These are phyloP conservation scores for Coccinonectria pachysandricola DNA, from an alignment of 2,329 filamentous ascomycete species.

Conservation along the genomic window DNA sequence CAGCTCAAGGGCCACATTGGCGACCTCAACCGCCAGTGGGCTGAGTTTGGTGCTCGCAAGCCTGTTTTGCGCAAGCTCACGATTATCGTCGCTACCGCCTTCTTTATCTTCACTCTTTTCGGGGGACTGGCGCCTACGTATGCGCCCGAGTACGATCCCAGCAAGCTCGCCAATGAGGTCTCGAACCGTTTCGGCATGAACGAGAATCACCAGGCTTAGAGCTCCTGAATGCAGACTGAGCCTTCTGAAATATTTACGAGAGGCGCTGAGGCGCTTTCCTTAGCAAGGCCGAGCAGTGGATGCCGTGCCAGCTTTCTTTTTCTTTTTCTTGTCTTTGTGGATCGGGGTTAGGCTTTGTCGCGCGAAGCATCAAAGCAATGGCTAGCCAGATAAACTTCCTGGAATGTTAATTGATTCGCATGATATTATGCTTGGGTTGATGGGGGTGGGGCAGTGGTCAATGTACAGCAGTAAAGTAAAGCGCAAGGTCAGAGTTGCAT, in stretches of 20 bases:
- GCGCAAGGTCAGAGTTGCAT: constrained; percentile 25
- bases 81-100: constrained; percentile 52
- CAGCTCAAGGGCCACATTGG: constrained; percentile 70
- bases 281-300: no score
- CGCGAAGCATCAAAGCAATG: no score
- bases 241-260: constrained; percentile 7
- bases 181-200: constrained; percentile 38
- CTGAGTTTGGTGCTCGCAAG: constrained; percentile 69
- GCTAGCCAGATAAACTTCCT: no score
- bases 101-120: constrained; percentile 61
- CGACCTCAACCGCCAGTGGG: constrained; percentile 68
- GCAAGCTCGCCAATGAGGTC: constrained; percentile 37
- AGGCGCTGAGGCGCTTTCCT: constrained; percentile 15
- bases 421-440: constrained; percentile 22
- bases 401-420: no score
- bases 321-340: constrained; percentile 9
- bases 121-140: constrained; percentile 54
- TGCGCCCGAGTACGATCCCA: constrained; percentile 43
- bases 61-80: constrained; percentile 71
- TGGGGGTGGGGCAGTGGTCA: constrained; percentile 15
- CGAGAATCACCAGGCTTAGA: constrained; percentile 11
- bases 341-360: no score
- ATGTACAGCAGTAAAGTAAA: constrained; percentile 29
- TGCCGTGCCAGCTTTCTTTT: constrained; percentile 6
- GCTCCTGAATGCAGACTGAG: constrained; percentile 9